Evolutionary conservation across 2,329 filamentous ascomycete species (phyloP).

Genomic region (Cadophora gregata): DNA sequence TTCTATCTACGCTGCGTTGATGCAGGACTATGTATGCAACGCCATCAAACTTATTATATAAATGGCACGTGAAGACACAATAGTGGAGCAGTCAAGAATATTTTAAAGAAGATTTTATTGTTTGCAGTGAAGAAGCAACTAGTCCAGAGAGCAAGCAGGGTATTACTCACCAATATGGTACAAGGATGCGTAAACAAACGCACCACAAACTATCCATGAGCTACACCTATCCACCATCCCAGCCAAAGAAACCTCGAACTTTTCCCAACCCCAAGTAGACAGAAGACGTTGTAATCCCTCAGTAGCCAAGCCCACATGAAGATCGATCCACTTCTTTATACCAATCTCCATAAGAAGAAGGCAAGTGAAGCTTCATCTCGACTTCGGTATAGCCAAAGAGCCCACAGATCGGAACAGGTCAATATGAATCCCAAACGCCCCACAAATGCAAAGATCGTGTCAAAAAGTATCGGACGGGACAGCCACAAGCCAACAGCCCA

Average conservation of each 20-base stretch:
- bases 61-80: no score
- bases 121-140: slow-evolving; percentile 15
- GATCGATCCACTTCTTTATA: slow-evolving; percentile 43
- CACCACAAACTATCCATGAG: slow-evolving; percentile 17
- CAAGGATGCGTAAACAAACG: slow-evolving; percentile 33
- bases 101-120: slow-evolving; percentile 1
- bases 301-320: slow-evolving; percentile 42
- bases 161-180: slow-evolving; percentile 39
- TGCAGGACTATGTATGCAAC: no score
- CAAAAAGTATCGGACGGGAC: slow-evolving; percentile 40
- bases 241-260: slow-evolving; percentile 27
- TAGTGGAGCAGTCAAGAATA: neutral
- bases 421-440: slow-evolving; percentile 40
- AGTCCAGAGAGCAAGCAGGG: slow-evolving; percentile 31
- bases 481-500: slow-evolving; percentile 46
- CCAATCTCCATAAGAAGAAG: slow-evolving; percentile 26
- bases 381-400: slow-evolving; percentile 44
- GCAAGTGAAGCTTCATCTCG: slow-evolving; percentile 43
- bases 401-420: slow-evolving; percentile 38
- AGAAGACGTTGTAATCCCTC: slow-evolving; percentile 24
- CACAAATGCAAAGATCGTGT: slow-evolving; percentile 31
- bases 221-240: neutral
- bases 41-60: no score
- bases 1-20: no score
- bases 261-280: slow-evolving; percentile 28